Evolutionary conservation across 257 asterid species (phyloP), one percentile per base, ranked within the genome.

Genomic region (Rubia yunnanensis): DNA sequence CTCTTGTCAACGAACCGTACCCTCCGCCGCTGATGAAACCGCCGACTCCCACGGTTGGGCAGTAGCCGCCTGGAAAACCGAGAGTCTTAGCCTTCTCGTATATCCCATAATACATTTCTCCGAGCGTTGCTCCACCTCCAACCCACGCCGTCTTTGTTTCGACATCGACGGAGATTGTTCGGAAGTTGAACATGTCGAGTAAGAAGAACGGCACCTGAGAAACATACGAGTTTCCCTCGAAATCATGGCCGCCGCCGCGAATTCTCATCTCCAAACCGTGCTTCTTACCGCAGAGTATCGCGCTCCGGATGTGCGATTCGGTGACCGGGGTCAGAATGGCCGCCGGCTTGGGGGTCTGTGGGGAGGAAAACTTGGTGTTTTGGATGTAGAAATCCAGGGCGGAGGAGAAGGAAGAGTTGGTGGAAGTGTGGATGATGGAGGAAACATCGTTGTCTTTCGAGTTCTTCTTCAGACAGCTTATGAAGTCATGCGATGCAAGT

Each of bases 21-120:
- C 73, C 73, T 0, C 73, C 73, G 0, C 66, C 65, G 49, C 59
- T 30, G 17, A 68, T 58, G 18, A 58, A 64, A 15, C 73, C 73
- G 14, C 67, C 60, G 14, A 59, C 7, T 10, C 22, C 49, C 7
- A 68, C 66, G 5, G 73, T 68, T 7, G 73, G 73, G 44, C 73
- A 59, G 9, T 56, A 39, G 20, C 66, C 66, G 0, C 59, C 73
- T 1, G 66, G 32, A 5, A 68, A 68, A 9, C 27, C 60, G 7
- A 68, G 24, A 5, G 67, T 38, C 22, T 26, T 58, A 30, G 53
- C 34, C 22, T 18, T 28, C 24, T 41, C 24, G 15, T 59, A 1
- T 14, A 68, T 30, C 7, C 18, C 36, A 27, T 68, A 58, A 34
- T 68, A 68, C 3, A 20, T 59, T 38, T 68, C 72, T 9, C 65